Percentiles rank a stretch among this genome's conserved stretches.
phyloP scores from a whole-genome alignment of 2,329 filamentous ascomycete genomes.

The Penicillium paneum region DNA sequence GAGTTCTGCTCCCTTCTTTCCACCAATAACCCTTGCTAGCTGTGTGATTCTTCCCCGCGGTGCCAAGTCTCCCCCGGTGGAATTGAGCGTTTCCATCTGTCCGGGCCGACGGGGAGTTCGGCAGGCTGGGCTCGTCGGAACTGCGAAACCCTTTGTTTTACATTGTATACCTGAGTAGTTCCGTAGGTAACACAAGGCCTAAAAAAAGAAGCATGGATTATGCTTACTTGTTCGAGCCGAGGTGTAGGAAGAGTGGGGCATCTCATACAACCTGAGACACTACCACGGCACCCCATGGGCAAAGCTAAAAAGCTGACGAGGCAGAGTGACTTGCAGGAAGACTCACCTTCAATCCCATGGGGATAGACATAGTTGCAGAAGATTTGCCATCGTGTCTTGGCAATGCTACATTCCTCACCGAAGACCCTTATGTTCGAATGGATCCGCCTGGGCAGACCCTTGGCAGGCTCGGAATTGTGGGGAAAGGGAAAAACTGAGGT shows the following conservation, averaged over 20 bases:
- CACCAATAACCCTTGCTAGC: not conserved
- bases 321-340: not conserved
- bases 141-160: not conserved
- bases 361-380: slow-evolving; percentile 2
- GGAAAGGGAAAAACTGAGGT: not conserved
- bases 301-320: slow-evolving; percentile 1
- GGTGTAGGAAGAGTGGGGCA: not conserved
- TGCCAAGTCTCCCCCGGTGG: slow-evolving; percentile 7
- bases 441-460: not conserved
- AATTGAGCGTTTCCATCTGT: not conserved
- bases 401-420: slow-evolving; percentile 6
- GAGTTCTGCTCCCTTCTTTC: slow-evolving; percentile 12
- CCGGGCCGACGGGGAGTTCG: not conserved
- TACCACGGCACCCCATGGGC: not conserved
- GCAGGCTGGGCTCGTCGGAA: not conserved
- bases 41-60: slow-evolving; percentile 6
- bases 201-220: not conserved
- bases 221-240: not conserved
- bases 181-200: not conserved
- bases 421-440: not conserved
- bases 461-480: not conserved
- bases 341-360: not conserved
- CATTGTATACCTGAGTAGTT: not conserved
- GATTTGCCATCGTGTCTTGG: slow-evolving; percentile 19
- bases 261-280: not conserved